Conservation (phyloP, 2,329 filamentous ascomycete genomes). For the Trichophaea hybrida region DNA sequence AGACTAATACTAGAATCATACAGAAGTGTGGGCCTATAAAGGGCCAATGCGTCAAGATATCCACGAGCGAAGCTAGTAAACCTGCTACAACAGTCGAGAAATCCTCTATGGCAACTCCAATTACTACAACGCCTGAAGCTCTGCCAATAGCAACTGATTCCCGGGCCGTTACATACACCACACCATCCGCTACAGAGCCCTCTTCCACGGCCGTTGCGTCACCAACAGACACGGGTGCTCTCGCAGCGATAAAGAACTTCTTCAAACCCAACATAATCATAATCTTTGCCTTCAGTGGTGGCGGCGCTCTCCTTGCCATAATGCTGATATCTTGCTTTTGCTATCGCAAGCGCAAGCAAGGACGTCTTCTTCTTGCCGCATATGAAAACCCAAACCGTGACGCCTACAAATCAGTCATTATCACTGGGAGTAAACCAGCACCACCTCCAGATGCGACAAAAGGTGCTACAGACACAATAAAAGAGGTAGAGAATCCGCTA, state of each 20-base stretch:
- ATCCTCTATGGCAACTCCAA: neutral
- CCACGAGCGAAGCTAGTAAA: neutral
- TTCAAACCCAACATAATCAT: constrained; percentile 8
- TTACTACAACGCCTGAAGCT: neutral
- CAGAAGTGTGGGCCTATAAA: neutral
- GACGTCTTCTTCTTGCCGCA: constrained; percentile 15
- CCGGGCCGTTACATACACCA: neutral
- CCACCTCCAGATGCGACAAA: neutral
- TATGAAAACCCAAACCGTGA: constrained; percentile 20
- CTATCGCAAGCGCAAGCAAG: constrained; percentile 19
- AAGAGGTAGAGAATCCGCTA: neutral
- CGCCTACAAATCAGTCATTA: constrained; percentile 16
- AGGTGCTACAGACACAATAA: too few relatives aligned
- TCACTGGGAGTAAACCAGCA: constrained; percentile 2
- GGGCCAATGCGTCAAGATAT: neutral
- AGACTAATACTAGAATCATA: neutral
- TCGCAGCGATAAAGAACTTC: neutral
- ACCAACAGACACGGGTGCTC: neutral
- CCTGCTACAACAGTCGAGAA: neutral
- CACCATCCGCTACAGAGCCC: neutral
- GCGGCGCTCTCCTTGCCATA: constrained; percentile 12
- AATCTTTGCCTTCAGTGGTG: constrained; percentile 11
- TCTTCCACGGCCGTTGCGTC: neutral
- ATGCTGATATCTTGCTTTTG: constrained; percentile 10
- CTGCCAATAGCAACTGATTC: neutral